Evolutionary conservation across 1,139 yeast species (phyloP).

Genomic region (Magnusiomyces paraingens): DNA sequence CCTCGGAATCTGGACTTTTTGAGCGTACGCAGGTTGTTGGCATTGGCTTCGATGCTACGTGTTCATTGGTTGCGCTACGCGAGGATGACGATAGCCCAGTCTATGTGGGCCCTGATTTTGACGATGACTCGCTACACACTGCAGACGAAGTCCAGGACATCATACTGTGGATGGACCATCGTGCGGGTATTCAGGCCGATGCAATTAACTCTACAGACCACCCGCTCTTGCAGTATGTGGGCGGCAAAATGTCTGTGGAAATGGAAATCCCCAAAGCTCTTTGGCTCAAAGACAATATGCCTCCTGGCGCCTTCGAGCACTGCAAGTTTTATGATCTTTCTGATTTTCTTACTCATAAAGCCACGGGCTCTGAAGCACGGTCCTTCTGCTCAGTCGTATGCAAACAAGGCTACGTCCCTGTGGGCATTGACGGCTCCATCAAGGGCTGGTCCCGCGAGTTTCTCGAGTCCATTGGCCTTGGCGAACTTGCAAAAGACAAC

Average conservation of each 20-base stretch:
- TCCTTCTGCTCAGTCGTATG: constrained; percentile 88
- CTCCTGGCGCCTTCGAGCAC: constrained; percentile 52
- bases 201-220: constrained; percentile 75
- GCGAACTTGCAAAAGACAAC: constrained; percentile 70
- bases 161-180: constrained; percentile 96
- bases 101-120: constrained; percentile 88
- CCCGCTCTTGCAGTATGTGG: constrained; percentile 79
- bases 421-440: constrained; percentile 51
- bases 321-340: constrained; percentile 89
- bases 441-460: constrained; percentile 90
- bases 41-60: constrained; percentile 94
- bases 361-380: constrained; percentile 81
- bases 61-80: constrained; percentile 79
- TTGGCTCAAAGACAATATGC: constrained; percentile 88
- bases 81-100: constrained; percentile 63
- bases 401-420: constrained; percentile 89
- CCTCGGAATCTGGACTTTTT: not conserved
- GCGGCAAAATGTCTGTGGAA: constrained; percentile 96
- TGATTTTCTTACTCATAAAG: constrained; percentile 83
- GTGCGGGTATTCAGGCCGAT: constrained; percentile 83
- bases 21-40: constrained; percentile 52
- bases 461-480: constrained; percentile 57
- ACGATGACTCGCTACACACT: not conserved
- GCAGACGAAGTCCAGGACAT: constrained; percentile 52
- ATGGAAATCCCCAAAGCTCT: constrained; percentile 97